Percentiles rank a stretch among this genome's conserved stretches.
Evolutionary conservation across 768 basidiomycete species (phyloP).

Genomic region (Pleurotus giganteus): DNA sequence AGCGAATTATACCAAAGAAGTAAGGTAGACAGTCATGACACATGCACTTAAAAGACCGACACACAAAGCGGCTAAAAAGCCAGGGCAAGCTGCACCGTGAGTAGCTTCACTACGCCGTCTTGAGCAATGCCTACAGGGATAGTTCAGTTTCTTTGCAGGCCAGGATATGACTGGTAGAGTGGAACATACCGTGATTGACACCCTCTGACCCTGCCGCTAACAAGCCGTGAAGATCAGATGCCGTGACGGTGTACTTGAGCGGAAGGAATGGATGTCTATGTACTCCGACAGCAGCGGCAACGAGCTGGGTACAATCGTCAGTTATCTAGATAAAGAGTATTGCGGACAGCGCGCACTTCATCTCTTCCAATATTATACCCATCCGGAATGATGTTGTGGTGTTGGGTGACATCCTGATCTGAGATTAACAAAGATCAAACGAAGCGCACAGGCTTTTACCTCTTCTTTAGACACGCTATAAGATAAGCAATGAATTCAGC

Average conservation of each 20-base stretch:
- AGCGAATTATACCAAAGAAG: too few species aligned
- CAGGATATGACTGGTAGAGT: background rate
- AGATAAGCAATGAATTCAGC: background rate
- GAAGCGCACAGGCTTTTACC: conserved; percentile 7
- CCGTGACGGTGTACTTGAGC: conserved; percentile 47
- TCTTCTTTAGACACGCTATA: conserved; percentile 46
- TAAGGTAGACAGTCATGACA: too few species aligned
- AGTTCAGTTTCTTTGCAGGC: background rate
- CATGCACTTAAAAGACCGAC: too few species aligned
- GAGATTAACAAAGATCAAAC: background rate
- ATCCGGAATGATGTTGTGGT: conserved; percentile 42
- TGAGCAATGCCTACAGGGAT: conserved; percentile 6
- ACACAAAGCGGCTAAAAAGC: conserved; percentile 1
- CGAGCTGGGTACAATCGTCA: background rate
- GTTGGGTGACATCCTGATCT: conserved; percentile 27
- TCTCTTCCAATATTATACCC: conserved; percentile 49
- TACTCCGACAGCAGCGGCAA: conserved; percentile 26
- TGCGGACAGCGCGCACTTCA: background rate
- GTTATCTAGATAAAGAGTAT: background rate
- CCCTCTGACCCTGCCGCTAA: conserved; percentile 49
- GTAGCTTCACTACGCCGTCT: conserved; percentile 9
- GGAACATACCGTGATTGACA: conserved; percentile 11
- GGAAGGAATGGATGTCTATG: conserved; percentile 28
- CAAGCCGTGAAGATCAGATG: conserved; percentile 49
- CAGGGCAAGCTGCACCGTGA: conserved; percentile 5